Base-by-base conservation (phyloP, 2,329 filamentous ascomycete species). In the Aspergillus persii region DNA sequence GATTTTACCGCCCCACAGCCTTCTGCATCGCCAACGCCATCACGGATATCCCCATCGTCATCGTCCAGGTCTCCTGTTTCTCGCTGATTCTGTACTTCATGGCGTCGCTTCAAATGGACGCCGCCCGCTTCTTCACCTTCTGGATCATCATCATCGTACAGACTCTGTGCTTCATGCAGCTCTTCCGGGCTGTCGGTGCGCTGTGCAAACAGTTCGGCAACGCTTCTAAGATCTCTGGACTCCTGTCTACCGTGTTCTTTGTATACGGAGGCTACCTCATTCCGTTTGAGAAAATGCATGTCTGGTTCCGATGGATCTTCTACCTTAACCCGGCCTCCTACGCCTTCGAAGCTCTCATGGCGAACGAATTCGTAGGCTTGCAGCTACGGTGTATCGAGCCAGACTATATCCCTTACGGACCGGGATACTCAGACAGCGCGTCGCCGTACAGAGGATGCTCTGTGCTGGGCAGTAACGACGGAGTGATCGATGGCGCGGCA, bases 261-360 rank as follows among this genome's bases (percentile, higher is more conserved):
- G 81, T 87, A 56, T 89, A 88, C 44, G 71, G 71, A 57, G 72
- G 86, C n/a, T 88, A 85, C 70, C 78, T 86, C 69, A 86, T 88
- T 52, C 79, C 79, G 1, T 84, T 84, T 56, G 74, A 79, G 0
- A 75, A 83, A 54, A 87, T 88, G 85, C 83, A 85, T 48, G 79
- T 80, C 1, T 87, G 84, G 84, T 85, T 88, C 50, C 71, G 73
- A 18, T 88, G 85, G 86, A 74, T 88, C 8, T 86, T 81, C 63
- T 87, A 84, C 77, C 79, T 87, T 26, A 81, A 88, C 64, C 88
- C 88, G 0, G 74, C 90, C 7, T 81, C 87, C 0, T 91, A 90
- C 59, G 86, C 80, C 0, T 91, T 89, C 50, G 85, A 90, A 59
- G 83, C 84, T 0, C 74, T 92, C 0, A 78, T 91, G 66, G 81